These are phyloP conservation scores for Thielaviopsis punctulata DNA, from an alignment of 2,329 filamentous ascomycete genomes.

Conservation along the genomic window DNA sequence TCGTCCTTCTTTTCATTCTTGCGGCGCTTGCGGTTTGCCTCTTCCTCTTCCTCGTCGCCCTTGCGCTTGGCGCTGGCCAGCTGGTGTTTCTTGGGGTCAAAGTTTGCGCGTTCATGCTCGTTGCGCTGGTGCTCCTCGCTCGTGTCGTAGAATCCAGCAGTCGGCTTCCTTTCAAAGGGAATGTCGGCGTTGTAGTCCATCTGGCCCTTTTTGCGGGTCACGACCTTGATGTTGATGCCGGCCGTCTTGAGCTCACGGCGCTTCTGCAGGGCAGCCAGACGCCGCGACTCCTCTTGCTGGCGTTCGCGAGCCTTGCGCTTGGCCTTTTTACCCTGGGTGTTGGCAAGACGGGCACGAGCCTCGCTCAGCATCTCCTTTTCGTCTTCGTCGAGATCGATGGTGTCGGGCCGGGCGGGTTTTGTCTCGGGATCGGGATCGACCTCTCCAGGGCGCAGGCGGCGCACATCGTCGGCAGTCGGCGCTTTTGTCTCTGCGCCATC, in stretches of 20 bases:
- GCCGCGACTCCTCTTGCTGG: conserved; percentile 84
- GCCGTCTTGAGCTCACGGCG: conserved; percentile 91
- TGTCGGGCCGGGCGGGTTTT: conserved; percentile 88
- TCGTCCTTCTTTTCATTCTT: conserved; percentile 72
- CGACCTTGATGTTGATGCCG: conserved; percentile 94
- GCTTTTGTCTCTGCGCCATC: conserved; percentile 75
- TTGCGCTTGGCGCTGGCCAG: conserved; percentile 73
- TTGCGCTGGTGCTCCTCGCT: conserved; percentile 64
- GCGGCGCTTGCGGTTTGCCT: conserved; percentile 64
- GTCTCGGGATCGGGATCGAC: conserved; percentile 94
- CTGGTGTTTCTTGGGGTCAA: conserved; percentile 86
- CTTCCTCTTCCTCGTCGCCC: conserved; percentile 71
- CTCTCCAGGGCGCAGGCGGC: conserved; percentile 76
- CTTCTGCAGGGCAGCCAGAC: conserved; percentile 83
- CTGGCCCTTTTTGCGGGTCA: conserved; percentile 78
- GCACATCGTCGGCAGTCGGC: conserved; percentile 81
- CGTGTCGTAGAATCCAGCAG: conserved; percentile 85
- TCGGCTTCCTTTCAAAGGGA: conserved; percentile 85
- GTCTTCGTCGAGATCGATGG: conserved; percentile 94
- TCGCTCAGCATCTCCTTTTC: conserved; percentile 99
- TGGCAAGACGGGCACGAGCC: conserved; percentile 85
- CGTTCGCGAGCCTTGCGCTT: conserved; percentile 93
- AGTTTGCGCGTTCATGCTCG: conserved; percentile 66
- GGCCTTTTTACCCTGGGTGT: conserved; percentile 97
- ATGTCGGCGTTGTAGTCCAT: conserved; percentile 99